These are phyloP conservation scores for Chimonanthus salicifolius DNA, from an alignment of 164 flowering plant genomes.

Conservation along the genomic window DNA sequence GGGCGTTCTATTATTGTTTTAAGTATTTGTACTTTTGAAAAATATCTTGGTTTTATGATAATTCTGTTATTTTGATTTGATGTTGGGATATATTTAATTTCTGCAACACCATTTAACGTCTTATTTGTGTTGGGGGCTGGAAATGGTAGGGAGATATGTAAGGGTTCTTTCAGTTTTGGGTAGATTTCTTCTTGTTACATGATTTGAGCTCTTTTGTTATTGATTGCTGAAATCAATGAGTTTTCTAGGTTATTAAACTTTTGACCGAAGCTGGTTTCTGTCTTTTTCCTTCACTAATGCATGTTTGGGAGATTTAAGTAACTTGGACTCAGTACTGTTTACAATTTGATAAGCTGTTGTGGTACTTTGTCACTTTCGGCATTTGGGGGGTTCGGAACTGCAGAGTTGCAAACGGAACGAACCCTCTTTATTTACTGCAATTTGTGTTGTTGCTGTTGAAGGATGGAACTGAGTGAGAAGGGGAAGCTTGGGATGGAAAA, in stretches of 20 bases:
- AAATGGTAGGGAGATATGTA: too few species aligned
- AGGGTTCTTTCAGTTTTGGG: not conserved
- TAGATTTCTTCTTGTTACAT: not conserved
- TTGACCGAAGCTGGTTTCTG: slow-evolving; percentile 11
- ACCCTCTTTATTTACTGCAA: slow-evolving; percentile 5
- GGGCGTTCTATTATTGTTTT: not conserved
- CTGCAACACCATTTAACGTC: not conserved
- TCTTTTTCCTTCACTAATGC: slow-evolving; percentile 1
- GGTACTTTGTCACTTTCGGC: not conserved
- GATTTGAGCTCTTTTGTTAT: not conserved
- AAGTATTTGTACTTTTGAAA: too few species aligned
- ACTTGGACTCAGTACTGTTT: slow-evolving; percentile 1
- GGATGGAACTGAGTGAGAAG: slow-evolving; percentile 47
- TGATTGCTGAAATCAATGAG: not conserved
- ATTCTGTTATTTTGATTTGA: not conserved
- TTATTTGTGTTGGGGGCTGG: too few species aligned
- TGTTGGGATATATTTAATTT: not conserved
- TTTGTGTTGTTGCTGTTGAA: slow-evolving; percentile 8
- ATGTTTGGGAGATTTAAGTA: slow-evolving; percentile 6
- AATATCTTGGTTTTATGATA: not conserved
- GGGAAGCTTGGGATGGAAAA: slow-evolving; percentile 41
- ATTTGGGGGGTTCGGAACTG: not conserved
- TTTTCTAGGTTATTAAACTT: not conserved
- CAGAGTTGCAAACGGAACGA: not conserved
- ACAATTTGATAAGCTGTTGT: not conserved